Evolutionary conservation across 495 filamentous ascomycete species (phyloP).

Genomic region (Podospora didyma): DNA sequence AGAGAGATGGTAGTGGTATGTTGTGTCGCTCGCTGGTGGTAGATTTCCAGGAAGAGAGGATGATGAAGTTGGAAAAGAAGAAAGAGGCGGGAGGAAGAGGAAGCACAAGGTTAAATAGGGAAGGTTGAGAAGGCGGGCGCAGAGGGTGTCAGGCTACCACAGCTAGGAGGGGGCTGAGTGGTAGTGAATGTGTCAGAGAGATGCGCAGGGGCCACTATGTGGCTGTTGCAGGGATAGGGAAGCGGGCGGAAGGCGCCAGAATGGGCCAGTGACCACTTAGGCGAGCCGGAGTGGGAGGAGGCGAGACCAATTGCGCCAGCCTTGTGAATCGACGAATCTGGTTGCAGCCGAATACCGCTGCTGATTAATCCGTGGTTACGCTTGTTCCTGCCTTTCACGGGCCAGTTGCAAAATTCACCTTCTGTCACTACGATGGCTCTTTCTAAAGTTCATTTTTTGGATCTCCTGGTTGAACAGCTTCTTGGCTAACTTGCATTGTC

Average conservation of each 20-base stretch:
- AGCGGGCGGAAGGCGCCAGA: constrained; percentile 28
- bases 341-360: neutral
- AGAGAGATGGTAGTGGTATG: constrained; percentile 1
- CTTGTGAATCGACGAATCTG: neutral
- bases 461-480: no score
- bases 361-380: no score
- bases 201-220: constrained; percentile 32
- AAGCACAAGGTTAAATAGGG: constrained; percentile 23
- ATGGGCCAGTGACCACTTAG: constrained; percentile 16
- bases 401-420: no score
- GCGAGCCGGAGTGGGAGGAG: neutral
- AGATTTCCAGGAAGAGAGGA: neutral
- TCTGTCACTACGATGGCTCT: no score
- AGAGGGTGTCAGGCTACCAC: constrained; percentile 37
- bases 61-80: constrained; percentile 8
- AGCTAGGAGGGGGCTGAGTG: constrained; percentile 22
- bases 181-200: constrained; percentile 27
- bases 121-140: constrained; percentile 37
- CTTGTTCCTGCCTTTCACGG: no score
- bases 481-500: neutral
- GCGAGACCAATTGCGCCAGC: constrained; percentile 1
- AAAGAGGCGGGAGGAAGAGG: constrained; percentile 8
- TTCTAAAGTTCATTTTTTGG: no score
- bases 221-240: constrained; percentile 20
- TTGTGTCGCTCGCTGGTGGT: neutral